Evolutionary conservation across 2,329 filamentous ascomycete genomes (phyloP).

Genomic region (Harringtonia lauricola): DNA sequence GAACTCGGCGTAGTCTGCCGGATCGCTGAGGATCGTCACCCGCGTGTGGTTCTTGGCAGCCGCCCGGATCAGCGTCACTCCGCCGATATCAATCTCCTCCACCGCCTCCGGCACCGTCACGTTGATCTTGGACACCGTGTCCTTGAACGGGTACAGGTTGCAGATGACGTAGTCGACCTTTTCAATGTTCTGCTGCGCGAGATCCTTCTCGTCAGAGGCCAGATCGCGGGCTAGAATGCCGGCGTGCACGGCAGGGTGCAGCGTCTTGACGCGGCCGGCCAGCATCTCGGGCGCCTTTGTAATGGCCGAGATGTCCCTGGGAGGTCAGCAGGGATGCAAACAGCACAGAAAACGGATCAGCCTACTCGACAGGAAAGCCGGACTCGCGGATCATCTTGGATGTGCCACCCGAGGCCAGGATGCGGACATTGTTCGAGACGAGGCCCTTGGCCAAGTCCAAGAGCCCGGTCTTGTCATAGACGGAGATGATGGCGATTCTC

Average conservation of each 20-base stretch:
- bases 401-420: slow-evolving; percentile 90
- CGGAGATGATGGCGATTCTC: slow-evolving; percentile 81
- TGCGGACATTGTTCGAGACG: slow-evolving; percentile 76
- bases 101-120: slow-evolving; percentile 95
- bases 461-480: slow-evolving; percentile 97
- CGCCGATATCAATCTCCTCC: slow-evolving; percentile 97
- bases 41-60: slow-evolving; percentile 96
- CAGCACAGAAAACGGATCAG: background rate
- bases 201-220: slow-evolving; percentile 91
- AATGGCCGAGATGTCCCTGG: slow-evolving; percentile 90
- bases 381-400: slow-evolving; percentile 95
- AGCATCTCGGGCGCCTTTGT: slow-evolving; percentile 97
- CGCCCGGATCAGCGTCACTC: slow-evolving; percentile 89
- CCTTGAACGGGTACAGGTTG: slow-evolving; percentile 99
- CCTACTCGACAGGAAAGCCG: slow-evolving; percentile 88
- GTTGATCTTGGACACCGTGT: slow-evolving; percentile 92
- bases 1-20: slow-evolving; percentile 87
- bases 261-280: slow-evolving; percentile 67
- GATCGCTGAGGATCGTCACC: slow-evolving; percentile 93
- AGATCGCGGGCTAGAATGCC: slow-evolving; percentile 91
- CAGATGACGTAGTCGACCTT: slow-evolving; percentile 95
- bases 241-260: slow-evolving; percentile 85
- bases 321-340: background rate
- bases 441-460: slow-evolving; percentile 88
- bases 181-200: slow-evolving; percentile 87